Percentiles rank a stretch among this genome's conserved stretches.
Evolutionary conservation across 2,329 filamentous ascomycete species (phyloP).

Genomic region (Pseudogymnoascus sp.): DNA sequence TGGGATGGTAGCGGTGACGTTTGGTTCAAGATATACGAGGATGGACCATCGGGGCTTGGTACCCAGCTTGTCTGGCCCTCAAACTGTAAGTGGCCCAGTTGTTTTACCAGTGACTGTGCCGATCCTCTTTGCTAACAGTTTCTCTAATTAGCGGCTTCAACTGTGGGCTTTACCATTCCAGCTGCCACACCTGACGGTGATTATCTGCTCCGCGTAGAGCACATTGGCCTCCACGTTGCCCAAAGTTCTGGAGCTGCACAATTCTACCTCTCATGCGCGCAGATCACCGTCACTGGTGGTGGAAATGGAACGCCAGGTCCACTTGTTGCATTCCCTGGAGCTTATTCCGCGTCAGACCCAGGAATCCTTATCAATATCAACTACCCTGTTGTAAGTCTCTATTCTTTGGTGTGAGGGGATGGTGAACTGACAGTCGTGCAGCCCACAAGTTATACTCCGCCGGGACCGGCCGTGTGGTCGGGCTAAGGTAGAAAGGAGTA

Average conservation of each 20-base stretch:
- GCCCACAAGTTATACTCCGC: slow-evolving; percentile 22
- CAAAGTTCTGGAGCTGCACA: slow-evolving; percentile 15
- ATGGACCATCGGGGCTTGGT: slow-evolving; percentile 18
- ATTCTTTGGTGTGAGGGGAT: neutral
- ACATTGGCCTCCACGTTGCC: slow-evolving; percentile 25
- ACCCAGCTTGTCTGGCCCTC: slow-evolving; percentile 20
- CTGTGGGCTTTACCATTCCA: slow-evolving; percentile 31
- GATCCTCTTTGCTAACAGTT: neutral
- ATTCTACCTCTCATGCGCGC: slow-evolving; percentile 31
- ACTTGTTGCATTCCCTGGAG: slow-evolving; percentile 30
- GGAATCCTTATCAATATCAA: slow-evolving; percentile 31
- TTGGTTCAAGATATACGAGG: slow-evolving; percentile 25
- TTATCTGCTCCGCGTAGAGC: slow-evolving; percentile 31
- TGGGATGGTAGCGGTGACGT: slow-evolving; percentile 12
- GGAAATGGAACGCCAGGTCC: slow-evolving; percentile 32
- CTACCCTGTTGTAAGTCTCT: slow-evolving; percentile 26
- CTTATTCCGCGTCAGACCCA: slow-evolving; percentile 30
- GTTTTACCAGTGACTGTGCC: neutral
- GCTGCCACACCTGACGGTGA: slow-evolving; percentile 31
- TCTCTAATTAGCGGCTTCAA: slow-evolving; percentile 7
- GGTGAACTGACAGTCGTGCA: slow-evolving; percentile 1
- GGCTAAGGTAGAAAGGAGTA: neutral
- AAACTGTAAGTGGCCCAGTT: slow-evolving; percentile 15
- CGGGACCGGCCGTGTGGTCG: slow-evolving; percentile 22
- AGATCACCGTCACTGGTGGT: slow-evolving; percentile 35